These are phyloP conservation scores for Acrocalymma vagum DNA, from an alignment of 2,329 filamentous ascomycete genomes.

Conservation along the genomic window DNA sequence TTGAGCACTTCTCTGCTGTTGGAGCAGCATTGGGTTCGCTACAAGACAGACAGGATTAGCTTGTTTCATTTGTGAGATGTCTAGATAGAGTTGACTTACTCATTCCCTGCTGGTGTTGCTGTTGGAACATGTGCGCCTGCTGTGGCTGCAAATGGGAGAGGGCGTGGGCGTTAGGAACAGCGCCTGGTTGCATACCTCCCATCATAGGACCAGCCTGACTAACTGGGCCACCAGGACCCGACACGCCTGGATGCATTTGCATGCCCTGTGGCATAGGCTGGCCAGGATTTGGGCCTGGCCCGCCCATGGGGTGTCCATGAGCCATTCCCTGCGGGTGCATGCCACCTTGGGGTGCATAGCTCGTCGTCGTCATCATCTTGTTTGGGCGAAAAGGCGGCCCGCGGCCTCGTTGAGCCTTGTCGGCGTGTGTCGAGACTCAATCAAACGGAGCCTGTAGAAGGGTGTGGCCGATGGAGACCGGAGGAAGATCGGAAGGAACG, in stretches of 20 bases:
- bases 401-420: conserved; percentile 18
- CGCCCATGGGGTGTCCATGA: conserved; percentile 70
- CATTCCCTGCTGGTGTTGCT: conserved; percentile 54
- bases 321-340: conserved; percentile 78
- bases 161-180: conserved; percentile 71
- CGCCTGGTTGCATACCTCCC: conserved; percentile 76
- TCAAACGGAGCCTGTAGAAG: too few relatives aligned
- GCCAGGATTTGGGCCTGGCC: conserved; percentile 74
- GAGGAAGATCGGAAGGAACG: conserved; percentile 12
- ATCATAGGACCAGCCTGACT: conserved; percentile 77
- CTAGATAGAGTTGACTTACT: conserved; percentile 39
- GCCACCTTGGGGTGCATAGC: conserved; percentile 73
- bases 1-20: conserved; percentile 53
- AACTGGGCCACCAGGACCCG: conserved; percentile 73
- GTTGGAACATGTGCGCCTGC: conserved; percentile 64
- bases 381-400: conserved; percentile 17
- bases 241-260: conserved; percentile 78
- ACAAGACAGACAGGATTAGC: conserved; percentile 19
- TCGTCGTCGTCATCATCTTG: conserved; percentile 77
- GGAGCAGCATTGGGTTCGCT: conserved; percentile 51
- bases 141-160: conserved; percentile 76
- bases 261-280: conserved; percentile 75
- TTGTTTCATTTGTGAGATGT: conserved; percentile 16
- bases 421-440: too few relatives aligned
- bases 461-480: not conserved